These are phyloP conservation scores for Phytopythium helicoides DNA, from an alignment of 352 stramenopile genomes.

Conservation along the genomic window DNA sequence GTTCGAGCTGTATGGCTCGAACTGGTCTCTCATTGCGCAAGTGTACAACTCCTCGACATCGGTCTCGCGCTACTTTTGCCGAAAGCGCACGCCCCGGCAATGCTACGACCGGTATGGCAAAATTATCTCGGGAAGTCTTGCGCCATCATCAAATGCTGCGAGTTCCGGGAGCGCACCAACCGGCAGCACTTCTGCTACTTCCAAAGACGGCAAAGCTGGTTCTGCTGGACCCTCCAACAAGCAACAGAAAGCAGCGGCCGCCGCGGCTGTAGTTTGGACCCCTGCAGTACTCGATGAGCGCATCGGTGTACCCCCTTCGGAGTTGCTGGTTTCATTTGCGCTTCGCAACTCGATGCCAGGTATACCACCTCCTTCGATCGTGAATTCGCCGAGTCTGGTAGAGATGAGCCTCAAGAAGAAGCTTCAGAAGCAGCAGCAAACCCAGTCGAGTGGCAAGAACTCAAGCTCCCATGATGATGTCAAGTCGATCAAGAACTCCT, in stretches of 20 bases:
- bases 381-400: conserved; percentile 40
- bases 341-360: conserved; percentile 51
- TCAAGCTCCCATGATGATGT: conserved; percentile 45
- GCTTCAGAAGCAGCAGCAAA: conserved; percentile 19
- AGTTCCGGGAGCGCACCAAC: conserved; percentile 3
- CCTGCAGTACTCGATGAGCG: conserved; percentile 50
- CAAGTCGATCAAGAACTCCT: conserved; percentile 77
- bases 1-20: conserved; percentile 83
- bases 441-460: conserved; percentile 11
- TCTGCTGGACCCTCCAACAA: conserved; percentile 22
- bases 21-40: conserved; percentile 87
- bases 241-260: conserved; percentile 34
- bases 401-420: conserved; percentile 56
- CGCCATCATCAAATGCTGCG: conserved; percentile 10
- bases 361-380: conserved; percentile 62
- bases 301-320: conserved; percentile 50
- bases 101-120: conserved; percentile 87
- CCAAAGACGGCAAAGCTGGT: conserved; percentile 43
- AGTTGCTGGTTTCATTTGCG: conserved; percentile 60
- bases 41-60: conserved; percentile 75
- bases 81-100: conserved; percentile 76
- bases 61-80: conserved; percentile 70
- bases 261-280: conserved; percentile 34
- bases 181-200: not conserved
- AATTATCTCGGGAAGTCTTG: conserved; percentile 61